Base-by-base conservation (phyloP, 2,329 filamentous ascomycete species). In the Aspergillus terreus region DNA sequence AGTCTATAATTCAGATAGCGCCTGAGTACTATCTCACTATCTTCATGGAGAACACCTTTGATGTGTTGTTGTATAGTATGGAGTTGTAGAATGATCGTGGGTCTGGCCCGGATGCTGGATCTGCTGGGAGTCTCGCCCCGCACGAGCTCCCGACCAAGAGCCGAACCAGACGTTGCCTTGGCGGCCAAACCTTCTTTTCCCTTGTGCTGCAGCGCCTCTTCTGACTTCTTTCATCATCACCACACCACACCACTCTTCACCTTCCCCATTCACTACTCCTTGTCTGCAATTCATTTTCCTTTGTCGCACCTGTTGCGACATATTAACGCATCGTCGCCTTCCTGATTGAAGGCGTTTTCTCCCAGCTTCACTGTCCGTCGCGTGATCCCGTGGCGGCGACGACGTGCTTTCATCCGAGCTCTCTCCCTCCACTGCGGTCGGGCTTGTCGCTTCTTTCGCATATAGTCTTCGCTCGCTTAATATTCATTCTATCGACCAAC, bases 181-280 rank as follows among this genome's bases (percentile, higher is more conserved):
- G 46, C 44, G 23, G 50, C 44, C 49, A 43, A 56, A 47, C 54
- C 54, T 55, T 48, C 49, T 55, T 56, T 54, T 50, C 40, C 17
- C 45, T 55, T 40, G 44, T n/a, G 35, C 35, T 38, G 35, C 35
- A 38, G 35, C 35, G 35, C 35, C 49, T 47, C 53, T 50, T 12
- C 40, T 42, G 14, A 19, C 19, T 42, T 42, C 46, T 58, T 52
- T 55, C 54, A 52, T 57, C 56, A 51, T 58, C 55, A 45, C 40
- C 46, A 48, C 46, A 19, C 19, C 19, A 19, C 53, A 21, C 32
- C 30, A 49, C 36, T 38, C 45, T 50, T 23, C 47, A 27, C 17
- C 21, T 46, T 40, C 25, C 40, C 23, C 46, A 23, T 15, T 12
- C 33, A 6, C 15, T 23, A 42, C 10, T 23, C 23, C 23, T 23